Base-by-base conservation (phyloP, 2,329 filamentous ascomycete genomes). In the Teratosphaeria pseudoeucalypti region DNA sequence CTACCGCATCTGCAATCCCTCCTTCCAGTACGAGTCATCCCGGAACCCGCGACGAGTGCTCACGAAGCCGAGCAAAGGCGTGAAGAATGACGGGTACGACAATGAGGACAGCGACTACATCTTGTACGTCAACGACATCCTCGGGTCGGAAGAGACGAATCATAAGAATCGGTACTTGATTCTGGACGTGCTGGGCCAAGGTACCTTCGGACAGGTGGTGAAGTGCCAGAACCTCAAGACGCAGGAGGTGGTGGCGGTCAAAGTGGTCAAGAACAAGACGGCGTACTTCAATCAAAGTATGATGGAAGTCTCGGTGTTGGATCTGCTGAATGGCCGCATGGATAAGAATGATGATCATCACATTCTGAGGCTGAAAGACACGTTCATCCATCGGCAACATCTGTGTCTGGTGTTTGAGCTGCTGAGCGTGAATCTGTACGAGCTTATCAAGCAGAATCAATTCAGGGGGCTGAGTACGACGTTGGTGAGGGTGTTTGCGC, bases 251-350 rank as follows among this genome's bases (percentile, higher is more conserved):
- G 94, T 99, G 53, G 94, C 94, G 3, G 94, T 99, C 66, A 99
- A 99, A 77, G 94, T 99, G 58, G 94, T 99, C 78, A 99, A 99
- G 78, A 99, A 99, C 75, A 87, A 92, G 69, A 99, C 94, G 1
- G 94, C 94, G 43, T 99, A 99, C 75, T 99, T 99, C 79, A 99
- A 99, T 72, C 94, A 99, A 75, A 97, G 94, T 75, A 99, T 99
- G 94, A 99, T 99, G 94, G 94, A 99, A 73, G 94, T 99, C 34
- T 99, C 94, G 1, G 94, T 99, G 27, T 81, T 99, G 60, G 94
- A 99, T 75, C 73, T 99, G 81, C 83, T 99, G 70, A 99, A 99
- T 74, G 96, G 91, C 65, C 95, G 96, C 73, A 91, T 97, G 71
- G 94, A 99, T 79, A 99, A 97, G 78, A 97, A 97, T 70, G 94